A percentile compares a stretch with the other conserved stretches of the same genome.
Evolutionary conservation across 257 asterid species (phyloP).

Genomic region (Penstemon davidsonii): DNA sequence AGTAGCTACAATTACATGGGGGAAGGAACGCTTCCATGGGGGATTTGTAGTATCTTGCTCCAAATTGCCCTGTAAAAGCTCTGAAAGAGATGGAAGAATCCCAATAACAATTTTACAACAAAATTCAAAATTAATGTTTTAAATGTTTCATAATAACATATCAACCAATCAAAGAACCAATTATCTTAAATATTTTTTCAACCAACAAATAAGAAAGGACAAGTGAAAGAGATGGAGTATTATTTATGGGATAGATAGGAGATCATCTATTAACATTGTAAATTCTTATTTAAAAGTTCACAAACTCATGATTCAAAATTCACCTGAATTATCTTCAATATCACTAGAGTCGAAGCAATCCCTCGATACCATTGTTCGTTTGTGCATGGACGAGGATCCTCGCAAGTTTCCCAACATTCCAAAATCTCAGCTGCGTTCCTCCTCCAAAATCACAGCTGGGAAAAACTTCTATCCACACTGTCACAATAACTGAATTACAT

Average conservation of each 20-base stretch:
- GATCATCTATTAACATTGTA: background rate
- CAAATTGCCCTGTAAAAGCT: conserved; percentile 37
- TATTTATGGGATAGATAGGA: too few species aligned
- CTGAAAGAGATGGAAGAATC: conserved; percentile 38
- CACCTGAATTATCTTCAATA: conserved; percentile 54
- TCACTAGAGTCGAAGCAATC: conserved; percentile 47
- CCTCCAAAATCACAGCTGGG: conserved; percentile 27
- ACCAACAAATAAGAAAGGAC: too few species aligned
- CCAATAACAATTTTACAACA: conserved; percentile 12
- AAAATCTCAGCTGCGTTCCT: conserved; percentile 19
- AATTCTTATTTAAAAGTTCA: background rate
- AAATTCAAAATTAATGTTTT: conserved; percentile 1
- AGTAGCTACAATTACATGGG: conserved; percentile 83
- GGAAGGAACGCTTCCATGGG: conserved; percentile 84
- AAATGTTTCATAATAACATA: background rate
- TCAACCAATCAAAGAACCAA: background rate
- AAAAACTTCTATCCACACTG: conserved; percentile 23
- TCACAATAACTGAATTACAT: conserved; percentile 14
- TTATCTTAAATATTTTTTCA: background rate
- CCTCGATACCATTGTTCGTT: conserved; percentile 52
- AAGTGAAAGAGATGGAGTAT: too few species aligned
- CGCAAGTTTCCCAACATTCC: conserved; percentile 48
- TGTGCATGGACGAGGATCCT: conserved; percentile 52
- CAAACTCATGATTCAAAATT: conserved; percentile 10
- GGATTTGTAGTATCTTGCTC: conserved; percentile 59